Evolutionary conservation across 2,329 filamentous ascomycete species (phyloP).

Genomic region (Orbilia oligospora): DNA sequence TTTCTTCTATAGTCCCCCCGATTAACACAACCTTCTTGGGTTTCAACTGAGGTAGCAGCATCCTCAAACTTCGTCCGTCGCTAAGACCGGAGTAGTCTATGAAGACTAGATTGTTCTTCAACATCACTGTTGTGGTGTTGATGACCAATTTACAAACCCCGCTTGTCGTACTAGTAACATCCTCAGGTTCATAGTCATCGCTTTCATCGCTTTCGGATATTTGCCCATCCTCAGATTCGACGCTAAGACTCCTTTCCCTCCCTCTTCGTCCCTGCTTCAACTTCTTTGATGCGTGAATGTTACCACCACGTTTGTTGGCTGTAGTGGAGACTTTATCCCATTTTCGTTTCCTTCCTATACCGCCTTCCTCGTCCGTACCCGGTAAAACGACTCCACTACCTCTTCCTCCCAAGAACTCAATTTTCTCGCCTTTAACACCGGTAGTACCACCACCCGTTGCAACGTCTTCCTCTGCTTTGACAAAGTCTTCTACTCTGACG

Average conservation of each 20-base stretch:
- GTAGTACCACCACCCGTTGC: slow-evolving; percentile 76
- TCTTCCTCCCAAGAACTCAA: slow-evolving; percentile 67
- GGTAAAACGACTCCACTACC: slow-evolving; percentile 49
- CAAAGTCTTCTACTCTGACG: slow-evolving; percentile 92
- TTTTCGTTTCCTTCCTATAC: slow-evolving; percentile 89
- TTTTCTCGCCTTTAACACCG: slow-evolving; percentile 59
- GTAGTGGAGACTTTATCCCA: slow-evolving; percentile 79
- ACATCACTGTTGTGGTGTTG: slow-evolving; percentile 74
- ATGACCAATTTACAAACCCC: slow-evolving; percentile 81
- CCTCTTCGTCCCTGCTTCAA: slow-evolving; percentile 64
- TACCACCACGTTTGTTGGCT: slow-evolving; percentile 19
- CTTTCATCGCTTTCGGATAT: slow-evolving; percentile 46
- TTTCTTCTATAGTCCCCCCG: slow-evolving; percentile 84
- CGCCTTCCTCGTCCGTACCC: slow-evolving; percentile 39
- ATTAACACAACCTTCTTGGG: slow-evolving; percentile 96
- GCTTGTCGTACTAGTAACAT: slow-evolving; percentile 68
- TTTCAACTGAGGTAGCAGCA: slow-evolving; percentile 93
- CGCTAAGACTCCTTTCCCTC: slow-evolving; percentile 34
- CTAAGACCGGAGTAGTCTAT: slow-evolving; percentile 94
- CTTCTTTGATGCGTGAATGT: slow-evolving; percentile 50
- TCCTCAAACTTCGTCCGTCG: slow-evolving; percentile 92
- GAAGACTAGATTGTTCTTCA: slow-evolving; percentile 84
- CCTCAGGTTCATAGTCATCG: slow-evolving; percentile 62
- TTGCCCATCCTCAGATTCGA: slow-evolving; percentile 24
- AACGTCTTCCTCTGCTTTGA: slow-evolving; percentile 86